phyloP scores from a whole-genome alignment of 108 stramenopile species.

The Nitzschia inconspicua region DNA sequence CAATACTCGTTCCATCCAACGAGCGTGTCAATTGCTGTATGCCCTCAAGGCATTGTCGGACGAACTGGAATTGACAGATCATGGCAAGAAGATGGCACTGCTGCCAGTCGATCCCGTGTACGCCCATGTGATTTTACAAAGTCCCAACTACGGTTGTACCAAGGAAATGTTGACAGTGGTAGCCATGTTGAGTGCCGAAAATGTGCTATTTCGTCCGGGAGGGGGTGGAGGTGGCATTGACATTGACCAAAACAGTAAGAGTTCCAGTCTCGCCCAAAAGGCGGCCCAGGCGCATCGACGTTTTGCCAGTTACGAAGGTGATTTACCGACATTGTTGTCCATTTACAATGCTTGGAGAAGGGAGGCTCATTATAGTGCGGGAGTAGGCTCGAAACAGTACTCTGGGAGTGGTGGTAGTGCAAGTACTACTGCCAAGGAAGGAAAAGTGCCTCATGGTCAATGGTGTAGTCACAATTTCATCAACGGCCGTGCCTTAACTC shows the following conservation, averaged over 20 bases:
- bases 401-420: too few species aligned
- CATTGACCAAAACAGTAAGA: slow-evolving; percentile 40
- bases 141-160: slow-evolving; percentile 72
- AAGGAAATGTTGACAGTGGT: slow-evolving; percentile 92
- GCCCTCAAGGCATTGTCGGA: slow-evolving; percentile 68
- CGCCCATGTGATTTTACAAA: slow-evolving; percentile 73
- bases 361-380: slow-evolving; percentile 59
- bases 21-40: slow-evolving; percentile 60
- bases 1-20: slow-evolving; percentile 36
- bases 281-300: slow-evolving; percentile 75
- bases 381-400: slow-evolving; percentile 8
- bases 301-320: slow-evolving; percentile 88
- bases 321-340: slow-evolving; percentile 88
- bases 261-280: slow-evolving; percentile 59
- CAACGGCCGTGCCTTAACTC: slow-evolving; percentile 61
- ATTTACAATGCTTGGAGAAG: slow-evolving; percentile 91
- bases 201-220: slow-evolving; percentile 92
- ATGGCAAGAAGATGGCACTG: slow-evolving; percentile 73
- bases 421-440: slow-evolving; percentile 34
- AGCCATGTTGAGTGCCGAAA: slow-evolving; percentile 93
- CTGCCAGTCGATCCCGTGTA: slow-evolving; percentile 77
- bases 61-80: slow-evolving; percentile 55
- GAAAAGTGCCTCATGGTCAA: slow-evolving; percentile 53
- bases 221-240: slow-evolving; percentile 48
- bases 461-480: slow-evolving; percentile 85